Conservation (phyloP, 2,329 filamentous ascomycete species). For the Coniochaeta sp. region DNA sequence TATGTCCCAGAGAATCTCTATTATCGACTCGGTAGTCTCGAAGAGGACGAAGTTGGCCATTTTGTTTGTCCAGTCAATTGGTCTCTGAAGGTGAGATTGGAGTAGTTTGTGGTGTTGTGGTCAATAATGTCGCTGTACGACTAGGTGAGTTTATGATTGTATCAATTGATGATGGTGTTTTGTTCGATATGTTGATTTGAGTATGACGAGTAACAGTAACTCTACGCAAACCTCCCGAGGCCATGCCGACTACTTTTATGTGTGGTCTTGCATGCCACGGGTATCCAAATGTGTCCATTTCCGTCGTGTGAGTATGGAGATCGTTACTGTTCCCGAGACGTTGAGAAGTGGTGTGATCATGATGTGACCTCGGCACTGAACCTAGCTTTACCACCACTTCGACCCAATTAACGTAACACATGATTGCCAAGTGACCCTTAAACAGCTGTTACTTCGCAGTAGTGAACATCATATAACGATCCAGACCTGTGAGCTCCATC, state of each 20-base stretch:
- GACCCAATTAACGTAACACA: background rate
- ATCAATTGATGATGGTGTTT: background rate
- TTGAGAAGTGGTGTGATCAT: background rate
- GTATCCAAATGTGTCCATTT: background rate
- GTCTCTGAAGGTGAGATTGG: background rate
- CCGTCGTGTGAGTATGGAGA: background rate
- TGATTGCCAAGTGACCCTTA: background rate
- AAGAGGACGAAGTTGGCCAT: slow-evolving; percentile 14
- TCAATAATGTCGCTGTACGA: background rate
- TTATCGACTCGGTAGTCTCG: slow-evolving; percentile 23
- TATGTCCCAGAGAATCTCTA: slow-evolving; percentile 29
- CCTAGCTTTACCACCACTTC: background rate
- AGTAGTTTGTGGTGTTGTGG: background rate
- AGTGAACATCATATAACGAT: background rate
- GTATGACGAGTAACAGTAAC: background rate
- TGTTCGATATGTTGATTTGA: background rate
- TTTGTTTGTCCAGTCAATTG: background rate
- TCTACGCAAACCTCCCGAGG: background rate
- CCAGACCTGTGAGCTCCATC: background rate
- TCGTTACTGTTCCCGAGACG: background rate
- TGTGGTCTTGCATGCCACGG: background rate
- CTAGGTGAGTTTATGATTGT: background rate
- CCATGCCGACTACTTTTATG: slow-evolving; percentile 3
- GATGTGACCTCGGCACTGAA: background rate
- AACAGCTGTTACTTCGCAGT: background rate